Conservation (phyloP, 495 filamentous ascomycete species). For the Aspergillus biplanus region DNA sequence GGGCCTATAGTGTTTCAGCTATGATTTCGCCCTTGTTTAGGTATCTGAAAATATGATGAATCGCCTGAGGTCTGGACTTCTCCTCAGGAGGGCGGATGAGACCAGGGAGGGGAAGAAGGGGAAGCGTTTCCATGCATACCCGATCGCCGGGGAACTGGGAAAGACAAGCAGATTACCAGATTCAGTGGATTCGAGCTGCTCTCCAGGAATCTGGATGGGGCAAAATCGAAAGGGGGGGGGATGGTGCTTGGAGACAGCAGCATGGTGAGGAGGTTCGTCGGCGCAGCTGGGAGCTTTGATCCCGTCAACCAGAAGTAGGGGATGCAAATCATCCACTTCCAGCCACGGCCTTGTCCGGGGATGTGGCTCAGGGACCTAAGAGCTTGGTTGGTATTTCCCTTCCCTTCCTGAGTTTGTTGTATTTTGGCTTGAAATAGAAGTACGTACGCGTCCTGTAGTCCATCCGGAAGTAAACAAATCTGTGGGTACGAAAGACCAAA, state of each 20-base stretch:
- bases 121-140: neutral
- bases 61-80: neutral
- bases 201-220: no score
- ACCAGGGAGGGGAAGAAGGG: neutral
- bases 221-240: no score
- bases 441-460: neutral
- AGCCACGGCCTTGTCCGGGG: slow-evolving; percentile 16
- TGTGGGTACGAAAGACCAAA: neutral
- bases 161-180: neutral
- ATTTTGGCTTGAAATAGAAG: neutral
- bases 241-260: no score
- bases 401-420: neutral
- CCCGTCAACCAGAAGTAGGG: neutral
- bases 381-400: neutral
- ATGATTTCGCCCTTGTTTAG: neutral
- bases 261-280: no score
- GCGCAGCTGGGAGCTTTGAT: slow-evolving; percentile 8
- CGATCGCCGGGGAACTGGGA: neutral
- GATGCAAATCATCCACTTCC: slow-evolving; percentile 4
- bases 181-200: no score
- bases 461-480: neutral
- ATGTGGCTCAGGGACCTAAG: neutral
- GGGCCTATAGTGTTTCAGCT: no score
- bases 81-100: neutral
- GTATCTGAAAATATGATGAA: slow-evolving; percentile 4